Evolutionary conservation across 441 rosid species (phyloP).

Genomic region (Gossypium davidsonii): DNA sequence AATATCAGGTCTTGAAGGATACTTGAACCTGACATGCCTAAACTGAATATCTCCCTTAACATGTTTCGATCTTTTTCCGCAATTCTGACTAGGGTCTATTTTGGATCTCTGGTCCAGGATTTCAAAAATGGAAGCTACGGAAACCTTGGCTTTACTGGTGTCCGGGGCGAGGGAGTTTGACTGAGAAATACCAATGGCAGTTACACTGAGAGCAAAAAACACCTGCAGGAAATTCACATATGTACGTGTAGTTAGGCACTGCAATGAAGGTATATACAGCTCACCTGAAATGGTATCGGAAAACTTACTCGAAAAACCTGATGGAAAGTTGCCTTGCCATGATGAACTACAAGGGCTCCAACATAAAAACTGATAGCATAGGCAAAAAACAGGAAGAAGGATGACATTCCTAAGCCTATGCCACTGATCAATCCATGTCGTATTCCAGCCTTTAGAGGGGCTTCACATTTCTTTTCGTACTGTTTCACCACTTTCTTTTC

Average conservation of each 20-base stretch:
- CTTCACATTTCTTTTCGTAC: slow-evolving; percentile 57
- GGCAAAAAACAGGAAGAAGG: slow-evolving; percentile 45
- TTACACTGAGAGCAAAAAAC: slow-evolving; percentile 59
- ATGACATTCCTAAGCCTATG: slow-evolving; percentile 56
- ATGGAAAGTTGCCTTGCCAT: slow-evolving; percentile 42
- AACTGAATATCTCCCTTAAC: slow-evolving; percentile 63
- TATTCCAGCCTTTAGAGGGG: slow-evolving; percentile 53
- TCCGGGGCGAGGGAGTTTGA: slow-evolving; percentile 57
- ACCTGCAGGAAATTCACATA: slow-evolving; percentile 37
- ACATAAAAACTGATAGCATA: slow-evolving; percentile 64
- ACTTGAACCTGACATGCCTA: slow-evolving; percentile 53
- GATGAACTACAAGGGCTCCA: slow-evolving; percentile 59
- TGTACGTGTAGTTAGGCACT: not conserved
- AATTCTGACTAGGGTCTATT: slow-evolving; percentile 56
- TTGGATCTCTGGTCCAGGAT: slow-evolving; percentile 53
- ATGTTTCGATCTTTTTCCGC: slow-evolving; percentile 41
- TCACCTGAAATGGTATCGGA: not conserved
- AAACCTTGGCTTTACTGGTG: slow-evolving; percentile 49
- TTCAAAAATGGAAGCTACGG: slow-evolving; percentile 64
- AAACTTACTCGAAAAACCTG: slow-evolving; percentile 58
- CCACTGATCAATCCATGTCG: slow-evolving; percentile 68
- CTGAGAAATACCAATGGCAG: slow-evolving; percentile 56
- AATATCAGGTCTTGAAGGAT: slow-evolving; percentile 72
- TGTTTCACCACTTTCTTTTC: slow-evolving; percentile 73
- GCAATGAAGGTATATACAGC: too few relatives aligned